These are phyloP conservation scores for Galeopsis tetrahit DNA, from an alignment of 257 asterid species.

Conservation along the genomic window DNA sequence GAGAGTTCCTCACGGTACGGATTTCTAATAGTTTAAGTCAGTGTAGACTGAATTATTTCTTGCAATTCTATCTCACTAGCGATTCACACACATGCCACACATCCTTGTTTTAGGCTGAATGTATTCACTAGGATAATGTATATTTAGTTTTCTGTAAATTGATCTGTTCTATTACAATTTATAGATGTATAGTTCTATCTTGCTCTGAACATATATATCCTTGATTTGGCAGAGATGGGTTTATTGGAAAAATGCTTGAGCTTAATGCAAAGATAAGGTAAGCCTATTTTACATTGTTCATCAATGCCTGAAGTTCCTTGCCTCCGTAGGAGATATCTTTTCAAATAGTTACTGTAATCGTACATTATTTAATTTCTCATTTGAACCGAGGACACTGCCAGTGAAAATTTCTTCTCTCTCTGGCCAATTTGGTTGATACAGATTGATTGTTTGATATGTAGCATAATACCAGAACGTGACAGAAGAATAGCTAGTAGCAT, in stretches of 20 bases:
- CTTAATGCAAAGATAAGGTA: constrained; percentile 74
- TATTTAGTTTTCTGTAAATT: background rate
- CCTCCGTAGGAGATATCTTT: background rate
- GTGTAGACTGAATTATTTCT: constrained; percentile 8
- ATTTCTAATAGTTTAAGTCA: constrained; percentile 9
- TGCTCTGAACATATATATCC: constrained; percentile 19
- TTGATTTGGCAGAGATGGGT: constrained; percentile 63
- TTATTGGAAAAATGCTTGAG: constrained; percentile 67
- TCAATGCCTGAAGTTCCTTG: background rate
- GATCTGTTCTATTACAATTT: constrained; percentile 7
- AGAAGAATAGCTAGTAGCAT: constrained; percentile 13
- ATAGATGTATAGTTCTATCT: background rate
- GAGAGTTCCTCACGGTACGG: constrained; percentile 59
- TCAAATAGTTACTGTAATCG: background rate
- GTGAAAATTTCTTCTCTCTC: background rate
- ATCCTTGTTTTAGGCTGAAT: constrained; percentile 49
- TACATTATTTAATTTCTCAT: constrained; percentile 19
- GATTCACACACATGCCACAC: background rate
- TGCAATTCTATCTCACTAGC: background rate
- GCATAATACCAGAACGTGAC: constrained; percentile 15
- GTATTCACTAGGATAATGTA: constrained; percentile 51
- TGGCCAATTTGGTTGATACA: background rate
- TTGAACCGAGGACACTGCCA: constrained; percentile 1
- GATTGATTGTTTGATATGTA: constrained; percentile 25
- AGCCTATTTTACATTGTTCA: constrained; percentile 24